Base-by-base conservation (phyloP, 1,284 basidiomycete genomes). In the Papiliotrema fonsecae region DNA sequence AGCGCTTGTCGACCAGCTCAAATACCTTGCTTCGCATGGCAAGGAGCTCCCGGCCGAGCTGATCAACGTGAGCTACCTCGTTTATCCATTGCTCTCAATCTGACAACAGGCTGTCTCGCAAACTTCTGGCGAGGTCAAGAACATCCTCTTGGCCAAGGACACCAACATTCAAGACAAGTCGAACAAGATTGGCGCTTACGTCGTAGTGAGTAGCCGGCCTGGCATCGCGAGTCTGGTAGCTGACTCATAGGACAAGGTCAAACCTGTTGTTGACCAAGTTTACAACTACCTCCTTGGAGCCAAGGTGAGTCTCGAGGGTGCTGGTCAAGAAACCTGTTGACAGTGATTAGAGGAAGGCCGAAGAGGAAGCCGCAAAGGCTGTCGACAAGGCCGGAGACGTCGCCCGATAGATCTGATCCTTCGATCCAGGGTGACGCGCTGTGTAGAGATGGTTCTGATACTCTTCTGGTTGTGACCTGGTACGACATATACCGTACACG, bases 201-300 rank as follows among this genome's bases (percentile, higher is more conserved):
- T 73, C 46, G 48, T 69, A 38, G 68, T 68, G 19, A 52, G 66
- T 54, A 19, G 2, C 27, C n/a, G 9, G 6, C 2, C 4, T 16
- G 4, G 21, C 25, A 7, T 16, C 9, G 9, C 18, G 3, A n/a
- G n/a, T 11, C 57, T 32, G 32, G 27, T n/a, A 21, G 32, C 47
- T 49, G 24, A 36, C 18, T 19, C 16, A n/a, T 24, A 68, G 64
- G 70, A 70, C 52, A 62, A 71, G 46, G 67, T 69, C 57, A 70
- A 71, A 56, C 70, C 70, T n/a, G 55, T 71, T 47, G 62, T 73
- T 32, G 70, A 73, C 57, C 64, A 73, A 54, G 65, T 70, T 46
- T 69, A 71, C 63, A 60, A 62, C 49, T 65, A 67, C 52, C 59
- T 73, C 42, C 47, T 69, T 34, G 61, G 67, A 35, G 64, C 69